Percentiles rank a stretch among this genome's conserved stretches.
Conservation (phyloP, 2,329 filamentous ascomycete species). For the Neofusicoccum parvum region DNA sequence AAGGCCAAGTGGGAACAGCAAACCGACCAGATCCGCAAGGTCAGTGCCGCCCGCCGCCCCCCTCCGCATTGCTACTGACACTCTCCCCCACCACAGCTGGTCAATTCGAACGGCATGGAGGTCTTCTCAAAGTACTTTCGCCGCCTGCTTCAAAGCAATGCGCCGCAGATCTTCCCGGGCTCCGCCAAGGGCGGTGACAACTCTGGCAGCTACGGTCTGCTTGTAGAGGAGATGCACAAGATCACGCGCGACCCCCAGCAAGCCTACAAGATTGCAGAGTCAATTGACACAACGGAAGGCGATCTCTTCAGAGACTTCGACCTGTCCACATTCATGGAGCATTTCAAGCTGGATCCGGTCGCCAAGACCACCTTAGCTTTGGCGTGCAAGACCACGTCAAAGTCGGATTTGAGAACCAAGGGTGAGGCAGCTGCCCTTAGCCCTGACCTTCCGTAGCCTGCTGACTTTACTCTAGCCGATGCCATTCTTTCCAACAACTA, state of each 20-base stretch:
- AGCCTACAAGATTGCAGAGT: constrained; percentile 87
- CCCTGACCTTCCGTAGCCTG: neutral
- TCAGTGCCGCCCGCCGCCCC: constrained; percentile 46
- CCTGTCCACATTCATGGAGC: constrained; percentile 90
- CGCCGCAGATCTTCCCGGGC: constrained; percentile 84
- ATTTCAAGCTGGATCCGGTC: constrained; percentile 89
- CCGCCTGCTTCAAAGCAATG: constrained; percentile 88
- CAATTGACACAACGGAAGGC: constrained; percentile 85
- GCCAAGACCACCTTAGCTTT: constrained; percentile 86
- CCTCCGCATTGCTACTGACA: constrained; percentile 26
- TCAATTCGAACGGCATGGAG: constrained; percentile 99
- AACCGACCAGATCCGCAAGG: constrained; percentile 88
- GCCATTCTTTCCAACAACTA: constrained; percentile 84
- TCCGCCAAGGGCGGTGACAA: constrained; percentile 72
- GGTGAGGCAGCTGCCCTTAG: constrained; percentile 56
- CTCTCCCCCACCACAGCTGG: constrained; percentile 61
- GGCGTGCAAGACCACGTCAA: constrained; percentile 82
- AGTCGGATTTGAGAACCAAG: constrained; percentile 83
- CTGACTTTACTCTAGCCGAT: constrained; percentile 64
- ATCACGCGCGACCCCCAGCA: constrained; percentile 78
- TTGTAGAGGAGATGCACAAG: constrained; percentile 84
- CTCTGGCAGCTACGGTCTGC: constrained; percentile 79
- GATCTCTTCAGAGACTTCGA: constrained; percentile 97
- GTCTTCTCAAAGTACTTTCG: constrained; percentile 95
- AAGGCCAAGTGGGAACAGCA: constrained; percentile 93